phyloP scores from a whole-genome alignment of 192 early-diverging fungal species.

The Umbelopsis vinacea region DNA sequence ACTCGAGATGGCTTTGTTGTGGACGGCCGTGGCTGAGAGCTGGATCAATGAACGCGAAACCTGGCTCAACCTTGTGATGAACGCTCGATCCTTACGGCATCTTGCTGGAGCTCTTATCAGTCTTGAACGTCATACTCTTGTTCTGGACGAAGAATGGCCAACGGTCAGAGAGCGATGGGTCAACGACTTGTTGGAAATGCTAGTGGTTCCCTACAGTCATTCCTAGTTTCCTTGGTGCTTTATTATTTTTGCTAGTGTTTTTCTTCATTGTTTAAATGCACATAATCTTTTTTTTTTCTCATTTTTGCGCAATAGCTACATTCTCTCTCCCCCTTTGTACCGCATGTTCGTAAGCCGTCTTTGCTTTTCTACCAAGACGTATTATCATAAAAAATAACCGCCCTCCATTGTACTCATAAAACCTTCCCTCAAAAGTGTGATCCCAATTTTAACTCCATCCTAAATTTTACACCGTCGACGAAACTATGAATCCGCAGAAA shows the following conservation, averaged over 20 bases:
- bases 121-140: slow-evolving; percentile 39
- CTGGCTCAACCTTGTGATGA: slow-evolving; percentile 39
- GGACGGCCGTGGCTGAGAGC: slow-evolving; percentile 37
- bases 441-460: too few relatives aligned
- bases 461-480: too few relatives aligned
- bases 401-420: too few relatives aligned
- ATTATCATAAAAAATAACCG: too few relatives aligned
- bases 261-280: neutral
- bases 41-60: slow-evolving; percentile 43
- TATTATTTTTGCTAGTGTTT: neutral
- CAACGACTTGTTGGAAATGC: slow-evolving; percentile 38
- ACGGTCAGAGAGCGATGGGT: slow-evolving; percentile 30
- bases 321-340: too few relatives aligned
- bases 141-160: slow-evolving; percentile 36
- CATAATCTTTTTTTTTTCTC: too few relatives aligned
- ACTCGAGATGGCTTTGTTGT: slow-evolving; percentile 42
- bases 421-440: too few relatives aligned
- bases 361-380: too few relatives aligned
- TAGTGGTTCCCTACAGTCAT: slow-evolving; percentile 23
- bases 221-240: neutral
- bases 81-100: slow-evolving; percentile 37
- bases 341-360: too few relatives aligned
- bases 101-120: slow-evolving; percentile 41
- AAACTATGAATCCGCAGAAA: too few relatives aligned
- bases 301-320: too few relatives aligned